A percentile compares a stretch with the other conserved stretches of the same genome.
Conservation (phyloP, 2,329 filamentous ascomycete genomes). For the Aureobasidium sp. region DNA sequence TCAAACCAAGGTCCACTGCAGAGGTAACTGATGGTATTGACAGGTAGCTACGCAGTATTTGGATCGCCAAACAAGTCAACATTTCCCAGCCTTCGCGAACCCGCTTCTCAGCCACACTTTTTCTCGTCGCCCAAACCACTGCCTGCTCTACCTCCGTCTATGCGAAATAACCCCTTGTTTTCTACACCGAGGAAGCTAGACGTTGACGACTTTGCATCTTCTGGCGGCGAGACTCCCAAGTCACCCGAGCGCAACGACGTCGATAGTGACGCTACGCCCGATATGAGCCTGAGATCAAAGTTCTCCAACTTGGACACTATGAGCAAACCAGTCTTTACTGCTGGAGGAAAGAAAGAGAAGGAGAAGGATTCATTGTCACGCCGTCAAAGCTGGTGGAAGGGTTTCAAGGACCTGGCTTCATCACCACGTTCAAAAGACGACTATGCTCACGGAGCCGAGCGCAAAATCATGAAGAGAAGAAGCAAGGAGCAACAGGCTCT, state of each 20-base stretch:
- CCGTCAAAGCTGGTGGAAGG: conserved; percentile 13
- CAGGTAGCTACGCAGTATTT: conserved; percentile 30
- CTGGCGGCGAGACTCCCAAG: conserved; percentile 44
- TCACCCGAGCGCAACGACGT: conserved; percentile 37
- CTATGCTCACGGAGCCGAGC: conserved; percentile 13
- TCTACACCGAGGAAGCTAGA: conserved; percentile 32
- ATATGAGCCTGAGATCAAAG: conserved; percentile 24
- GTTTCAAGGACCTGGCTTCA: background rate
- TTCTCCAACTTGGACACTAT: conserved; percentile 20
- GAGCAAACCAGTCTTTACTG: conserved; percentile 13
- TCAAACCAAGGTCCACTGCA: background rate
- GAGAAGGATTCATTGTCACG: conserved; percentile 6
- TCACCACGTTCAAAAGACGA: conserved; percentile 6
- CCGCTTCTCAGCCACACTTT: conserved; percentile 44
- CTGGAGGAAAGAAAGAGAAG: conserved; percentile 9
- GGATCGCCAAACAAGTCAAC: conserved; percentile 44
- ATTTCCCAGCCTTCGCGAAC: conserved; percentile 42
- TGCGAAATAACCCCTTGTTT: conserved; percentile 30
- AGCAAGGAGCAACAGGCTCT: conserved; percentile 7
- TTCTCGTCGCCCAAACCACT: conserved; percentile 38
- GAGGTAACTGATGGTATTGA: background rate
- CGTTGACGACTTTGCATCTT: conserved; percentile 35
- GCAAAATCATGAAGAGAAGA: conserved; percentile 14
- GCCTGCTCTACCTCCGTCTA: conserved; percentile 31
- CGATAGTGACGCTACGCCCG: conserved; percentile 36